Evolutionary conservation across 768 basidiomycete genomes (phyloP).

Genomic region (Panaeolus cyanescens): DNA sequence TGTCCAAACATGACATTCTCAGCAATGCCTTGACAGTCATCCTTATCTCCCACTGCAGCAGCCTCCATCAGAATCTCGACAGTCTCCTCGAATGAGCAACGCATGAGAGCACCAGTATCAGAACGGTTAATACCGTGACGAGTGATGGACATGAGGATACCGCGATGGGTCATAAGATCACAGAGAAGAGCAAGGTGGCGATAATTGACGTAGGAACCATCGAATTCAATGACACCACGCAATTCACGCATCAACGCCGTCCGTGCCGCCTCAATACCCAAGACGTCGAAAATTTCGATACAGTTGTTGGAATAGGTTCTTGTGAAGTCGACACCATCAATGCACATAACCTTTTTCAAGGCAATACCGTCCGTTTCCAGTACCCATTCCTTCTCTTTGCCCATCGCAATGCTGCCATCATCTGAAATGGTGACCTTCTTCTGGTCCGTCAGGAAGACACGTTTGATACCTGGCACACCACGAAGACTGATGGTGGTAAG

Average conservation of each 20-base stretch:
- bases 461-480: conserved; percentile 87
- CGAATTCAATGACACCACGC: conserved; percentile 96
- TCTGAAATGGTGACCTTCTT: conserved; percentile 69
- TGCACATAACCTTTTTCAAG: conserved; percentile 91
- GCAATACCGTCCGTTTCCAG: conserved; percentile 98
- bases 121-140: conserved; percentile 99
- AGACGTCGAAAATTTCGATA: conserved; percentile 89
- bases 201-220: conserved; percentile 99
- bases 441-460: conserved; percentile 92
- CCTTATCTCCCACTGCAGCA: conserved; percentile 96
- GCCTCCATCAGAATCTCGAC: conserved; percentile 99
- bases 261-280: conserved; percentile 97
- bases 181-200: conserved; percentile 95
- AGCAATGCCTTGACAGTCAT: conserved; percentile 98
- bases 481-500: conserved; percentile 93
- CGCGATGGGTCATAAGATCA: conserved; percentile 98
- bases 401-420: conserved; percentile 66
- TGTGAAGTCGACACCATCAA: conserved; percentile 92
- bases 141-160: conserved; percentile 95
- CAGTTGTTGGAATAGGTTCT: conserved; percentile 98
- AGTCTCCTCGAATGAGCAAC: conserved; percentile 99
- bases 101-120: conserved; percentile 98
- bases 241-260: conserved; percentile 94
- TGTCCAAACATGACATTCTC: conserved; percentile 99
- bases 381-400: conserved; percentile 87